Percentiles rank a stretch among this genome's conserved stretches.
phyloP scores from a whole-genome alignment of 2,329 filamentous ascomycete species.

The Calycina marina region DNA sequence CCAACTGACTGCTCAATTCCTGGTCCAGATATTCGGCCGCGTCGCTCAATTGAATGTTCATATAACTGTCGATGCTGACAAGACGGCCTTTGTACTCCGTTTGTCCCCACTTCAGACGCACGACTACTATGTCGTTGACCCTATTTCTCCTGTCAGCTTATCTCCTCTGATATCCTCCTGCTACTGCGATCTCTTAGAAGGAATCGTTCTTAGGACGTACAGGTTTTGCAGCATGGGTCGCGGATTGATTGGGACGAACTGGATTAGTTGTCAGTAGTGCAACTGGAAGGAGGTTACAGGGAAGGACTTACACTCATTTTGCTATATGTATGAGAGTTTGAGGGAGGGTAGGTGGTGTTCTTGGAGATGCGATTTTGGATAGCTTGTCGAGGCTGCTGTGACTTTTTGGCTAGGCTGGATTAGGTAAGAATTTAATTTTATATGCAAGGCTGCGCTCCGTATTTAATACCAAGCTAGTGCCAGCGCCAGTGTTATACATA shows the following conservation, averaged over 20 bases:
- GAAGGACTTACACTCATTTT: constrained; percentile 25
- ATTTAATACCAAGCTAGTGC: no score
- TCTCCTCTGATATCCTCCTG: no score
- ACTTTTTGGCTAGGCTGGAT: constrained; percentile 4
- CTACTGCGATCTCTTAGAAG: no score
- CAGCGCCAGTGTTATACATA: no score
- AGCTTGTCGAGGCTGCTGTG: constrained; percentile 11
- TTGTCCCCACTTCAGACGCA: constrained; percentile 95
- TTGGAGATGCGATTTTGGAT: constrained; percentile 7
- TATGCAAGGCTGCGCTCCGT: no score
- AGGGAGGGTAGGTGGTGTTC: constrained; percentile 9
- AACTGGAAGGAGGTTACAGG: background rate
- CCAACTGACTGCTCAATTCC: constrained; percentile 70
- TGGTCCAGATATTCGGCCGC: constrained; percentile 88
- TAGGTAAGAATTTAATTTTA: no score
- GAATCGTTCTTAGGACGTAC: constrained; percentile 43
- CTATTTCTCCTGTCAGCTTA: constrained; percentile 27
- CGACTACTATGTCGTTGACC: constrained; percentile 78
- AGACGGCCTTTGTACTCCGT: constrained; percentile 93
- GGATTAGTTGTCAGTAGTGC: constrained; percentile 1
- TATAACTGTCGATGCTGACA: constrained; percentile 91
- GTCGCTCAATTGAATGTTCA: constrained; percentile 89
- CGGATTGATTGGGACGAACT: constrained; percentile 92
- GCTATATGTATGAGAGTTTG: constrained; percentile 15
- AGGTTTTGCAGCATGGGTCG: constrained; percentile 90